Evolutionary conservation across 306 rosid genomes (phyloP).

Genomic region (Lathyrus aphaca): DNA sequence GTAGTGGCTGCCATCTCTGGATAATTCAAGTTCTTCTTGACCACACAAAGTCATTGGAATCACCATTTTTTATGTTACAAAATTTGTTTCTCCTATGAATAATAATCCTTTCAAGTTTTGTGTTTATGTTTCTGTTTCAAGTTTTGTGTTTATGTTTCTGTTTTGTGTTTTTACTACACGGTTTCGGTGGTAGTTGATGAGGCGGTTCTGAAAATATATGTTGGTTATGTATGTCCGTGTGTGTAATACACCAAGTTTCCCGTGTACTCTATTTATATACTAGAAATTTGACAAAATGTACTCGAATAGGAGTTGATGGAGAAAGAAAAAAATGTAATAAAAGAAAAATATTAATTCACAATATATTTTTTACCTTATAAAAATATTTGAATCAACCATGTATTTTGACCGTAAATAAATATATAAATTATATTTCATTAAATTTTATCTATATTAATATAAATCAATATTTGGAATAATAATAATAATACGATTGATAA

Average conservation of each 20-base stretch:
- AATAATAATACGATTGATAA: too few relatives aligned
- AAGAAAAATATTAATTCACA: too few relatives aligned
- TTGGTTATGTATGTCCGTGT: neutral
- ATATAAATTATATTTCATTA: too few relatives aligned
- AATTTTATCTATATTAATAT: too few relatives aligned
- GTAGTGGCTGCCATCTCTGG: conserved; percentile 83
- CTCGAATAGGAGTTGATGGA: too few relatives aligned
- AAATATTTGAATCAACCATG: too few relatives aligned
- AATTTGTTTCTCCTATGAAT: neutral
- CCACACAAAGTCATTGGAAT: conserved; percentile 55
- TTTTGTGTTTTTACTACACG: neutral
- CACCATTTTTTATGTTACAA: conserved; percentile 5
- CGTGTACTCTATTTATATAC: neutral
- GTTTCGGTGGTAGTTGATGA: neutral
- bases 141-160: neutral
- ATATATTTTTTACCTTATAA: too few relatives aligned
- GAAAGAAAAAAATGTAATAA: too few relatives aligned
- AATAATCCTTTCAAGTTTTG: neutral
- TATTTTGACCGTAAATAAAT: too few relatives aligned
- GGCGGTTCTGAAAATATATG: neutral
- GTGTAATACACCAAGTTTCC: neutral
- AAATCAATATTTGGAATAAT: too few relatives aligned
- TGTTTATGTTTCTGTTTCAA: neutral
- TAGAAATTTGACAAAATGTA: neutral
- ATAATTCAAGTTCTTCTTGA: conserved; percentile 61